These are phyloP conservation scores for Salvia rosmarinus DNA, from an alignment of 257 asterid species.

Conservation along the genomic window DNA sequence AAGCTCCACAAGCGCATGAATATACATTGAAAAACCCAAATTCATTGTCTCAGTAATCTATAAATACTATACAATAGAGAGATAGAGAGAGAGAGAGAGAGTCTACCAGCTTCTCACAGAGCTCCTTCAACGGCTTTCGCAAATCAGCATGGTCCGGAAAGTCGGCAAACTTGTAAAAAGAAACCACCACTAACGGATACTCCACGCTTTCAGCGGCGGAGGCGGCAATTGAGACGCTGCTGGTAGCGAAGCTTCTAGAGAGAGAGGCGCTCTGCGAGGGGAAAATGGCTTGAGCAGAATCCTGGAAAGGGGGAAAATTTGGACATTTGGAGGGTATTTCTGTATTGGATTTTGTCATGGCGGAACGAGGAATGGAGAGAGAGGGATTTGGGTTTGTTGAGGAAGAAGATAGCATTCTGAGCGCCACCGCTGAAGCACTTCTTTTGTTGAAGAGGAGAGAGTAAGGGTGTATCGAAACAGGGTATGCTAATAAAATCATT, in stretches of 20 bases:
- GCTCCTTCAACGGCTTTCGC: slow-evolving; percentile 75
- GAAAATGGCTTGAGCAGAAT: slow-evolving; percentile 48
- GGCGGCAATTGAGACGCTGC: slow-evolving; percentile 26
- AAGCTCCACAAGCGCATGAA: slow-evolving; percentile 22
- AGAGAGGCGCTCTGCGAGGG: slow-evolving; percentile 33
- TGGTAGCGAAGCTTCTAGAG: slow-evolving; percentile 43
- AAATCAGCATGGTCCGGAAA: slow-evolving; percentile 76
- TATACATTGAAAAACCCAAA: slow-evolving; percentile 1
- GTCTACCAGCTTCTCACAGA: slow-evolving; percentile 72
- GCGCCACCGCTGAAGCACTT: slow-evolving; percentile 45
- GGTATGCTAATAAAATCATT: slow-evolving; percentile 32
- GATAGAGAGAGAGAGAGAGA: slow-evolving; percentile 22
- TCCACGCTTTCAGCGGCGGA: slow-evolving; percentile 29
- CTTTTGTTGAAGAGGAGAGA: slow-evolving; percentile 43
- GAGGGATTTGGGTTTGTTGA: slow-evolving; percentile 46
- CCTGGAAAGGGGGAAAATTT: slow-evolving; percentile 32
- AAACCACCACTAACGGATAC: slow-evolving; percentile 68
- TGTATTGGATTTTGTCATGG: slow-evolving; percentile 42
- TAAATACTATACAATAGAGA: background rate
- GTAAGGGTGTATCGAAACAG: slow-evolving; percentile 39
- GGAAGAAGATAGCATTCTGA: slow-evolving; percentile 44
- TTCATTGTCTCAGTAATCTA: background rate
- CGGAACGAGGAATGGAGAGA: slow-evolving; percentile 21
- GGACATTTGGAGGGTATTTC: slow-evolving; percentile 39
- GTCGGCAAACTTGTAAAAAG: slow-evolving; percentile 86